These are phyloP conservation scores for Farysia itapuensis DNA, from an alignment of 1,284 basidiomycete species.

Conservation along the genomic window DNA sequence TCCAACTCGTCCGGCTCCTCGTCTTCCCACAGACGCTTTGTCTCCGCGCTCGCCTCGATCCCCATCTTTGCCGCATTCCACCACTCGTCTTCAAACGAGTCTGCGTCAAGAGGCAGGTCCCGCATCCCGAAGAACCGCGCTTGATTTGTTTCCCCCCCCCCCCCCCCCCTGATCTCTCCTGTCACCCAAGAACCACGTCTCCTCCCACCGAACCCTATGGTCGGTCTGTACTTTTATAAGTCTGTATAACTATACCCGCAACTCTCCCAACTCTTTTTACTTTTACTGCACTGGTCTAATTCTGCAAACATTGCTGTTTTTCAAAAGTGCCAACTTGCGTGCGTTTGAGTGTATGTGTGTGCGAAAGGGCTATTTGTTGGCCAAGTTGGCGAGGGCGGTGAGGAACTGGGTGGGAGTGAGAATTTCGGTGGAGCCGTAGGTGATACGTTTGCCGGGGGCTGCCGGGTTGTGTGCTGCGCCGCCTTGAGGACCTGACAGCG, in stretches of 20 bases:
- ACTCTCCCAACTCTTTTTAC: background rate
- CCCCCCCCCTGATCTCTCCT: too few relatives aligned
- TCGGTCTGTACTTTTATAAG: background rate
- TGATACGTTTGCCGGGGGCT: conserved; percentile 66
- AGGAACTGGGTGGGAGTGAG: conserved; percentile 85
- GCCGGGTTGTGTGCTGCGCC: conserved; percentile 11
- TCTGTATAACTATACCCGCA: background rate
- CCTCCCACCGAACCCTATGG: too few relatives aligned
- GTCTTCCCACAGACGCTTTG: too few relatives aligned
- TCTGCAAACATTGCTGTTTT: background rate
- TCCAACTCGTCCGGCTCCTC: too few relatives aligned
- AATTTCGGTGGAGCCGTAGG: conserved; percentile 95
- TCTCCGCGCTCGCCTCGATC: background rate
- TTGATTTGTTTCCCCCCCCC: too few relatives aligned
- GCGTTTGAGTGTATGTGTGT: background rate
- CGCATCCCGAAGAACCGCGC: too few relatives aligned
- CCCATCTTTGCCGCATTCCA: background rate
- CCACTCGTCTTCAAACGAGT: background rate
- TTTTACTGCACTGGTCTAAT: background rate
- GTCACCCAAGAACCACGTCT: too few relatives aligned
- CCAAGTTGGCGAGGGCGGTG: conserved; percentile 64
- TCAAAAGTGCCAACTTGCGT: background rate
- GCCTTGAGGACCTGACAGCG: conserved; percentile 1
- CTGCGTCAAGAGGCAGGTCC: background rate
- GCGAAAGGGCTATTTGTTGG: conserved; percentile 6